Evolutionary conservation across 1,284 basidiomycete species (phyloP).

Genomic region (Volvariella surrecta): DNA sequence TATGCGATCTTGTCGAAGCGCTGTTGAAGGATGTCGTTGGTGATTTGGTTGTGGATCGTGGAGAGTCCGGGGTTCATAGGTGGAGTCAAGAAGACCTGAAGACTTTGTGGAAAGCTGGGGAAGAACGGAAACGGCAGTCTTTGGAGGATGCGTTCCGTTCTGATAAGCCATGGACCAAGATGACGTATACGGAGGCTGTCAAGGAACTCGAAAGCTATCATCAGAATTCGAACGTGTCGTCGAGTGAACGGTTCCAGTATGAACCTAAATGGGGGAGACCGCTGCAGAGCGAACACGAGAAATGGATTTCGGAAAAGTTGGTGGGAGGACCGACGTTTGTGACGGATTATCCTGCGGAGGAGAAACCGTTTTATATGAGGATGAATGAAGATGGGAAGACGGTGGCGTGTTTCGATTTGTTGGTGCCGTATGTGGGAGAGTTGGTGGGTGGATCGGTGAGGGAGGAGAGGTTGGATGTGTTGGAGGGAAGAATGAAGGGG

Average conservation of each 20-base stretch:
- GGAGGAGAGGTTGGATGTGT: constrained; percentile 66
- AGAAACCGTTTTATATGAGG: constrained; percentile 99
- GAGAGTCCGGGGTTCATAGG: constrained; percentile 1
- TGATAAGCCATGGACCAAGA: constrained; percentile 49
- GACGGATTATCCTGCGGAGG: constrained; percentile 72
- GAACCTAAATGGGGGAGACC: constrained; percentile 62
- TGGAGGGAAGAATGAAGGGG: constrained; percentile 51
- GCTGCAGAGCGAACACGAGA: constrained; percentile 88
- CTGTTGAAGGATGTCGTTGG: constrained; percentile 42
- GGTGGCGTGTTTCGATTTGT: constrained; percentile 90
- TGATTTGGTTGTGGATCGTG: constrained; percentile 3
- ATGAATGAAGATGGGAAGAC: constrained; percentile 43
- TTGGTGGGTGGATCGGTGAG: constrained; percentile 88
- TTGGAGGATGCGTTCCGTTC: constrained; percentile 27
- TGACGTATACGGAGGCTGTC: constrained; percentile 80
- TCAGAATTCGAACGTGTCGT: constrained; percentile 10
- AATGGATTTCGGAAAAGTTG: constrained; percentile 72
- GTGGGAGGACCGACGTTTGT: constrained; percentile 80
- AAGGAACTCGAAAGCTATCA: constrained; percentile 40
- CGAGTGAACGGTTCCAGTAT: constrained; percentile 36
- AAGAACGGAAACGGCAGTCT: constrained; percentile 17
- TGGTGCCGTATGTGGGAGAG: constrained; percentile 86
- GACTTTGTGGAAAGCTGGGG: constrained; percentile 28
- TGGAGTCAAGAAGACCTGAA: constrained; percentile 23
- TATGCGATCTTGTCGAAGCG: constrained; percentile 71